Evolutionary conservation across 164 flowering plant genomes (phyloP), one percentile per base, ranked within the genome.

Genomic region (Aristolochia contorta): DNA sequence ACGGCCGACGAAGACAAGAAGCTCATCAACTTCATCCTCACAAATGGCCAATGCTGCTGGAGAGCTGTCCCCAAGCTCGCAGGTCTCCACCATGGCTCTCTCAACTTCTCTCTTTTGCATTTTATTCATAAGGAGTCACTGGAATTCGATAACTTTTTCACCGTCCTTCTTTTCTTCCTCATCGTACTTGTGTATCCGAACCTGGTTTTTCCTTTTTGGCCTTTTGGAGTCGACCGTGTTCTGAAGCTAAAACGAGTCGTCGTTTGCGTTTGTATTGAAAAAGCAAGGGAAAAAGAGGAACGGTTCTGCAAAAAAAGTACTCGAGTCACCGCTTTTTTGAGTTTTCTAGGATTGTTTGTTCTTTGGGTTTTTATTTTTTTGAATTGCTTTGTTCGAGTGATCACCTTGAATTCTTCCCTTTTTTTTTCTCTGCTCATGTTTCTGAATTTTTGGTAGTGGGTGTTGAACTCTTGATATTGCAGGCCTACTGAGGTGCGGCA

Each of bases 1-100:
- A 82, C 90, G 0, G 79, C 81, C 32, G 89, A 84, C 19, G 86
- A 84, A 53, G 89, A 84, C 67, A 79, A 72, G 79, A 84, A 80
- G 71, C 85, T 82, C 67, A 80, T 84, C 72, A 82, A 72, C 71
- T 84, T 84, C 80, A 84, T 84, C 70, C 80, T 84, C 66, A 79
- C 77, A 70, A 82, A 82, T 73, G 90, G 90, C 78, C 90, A 84
- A 76, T 84, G 87, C 74, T 84, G 90, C 65, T 84, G 90, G 90
- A 77, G 85, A 73, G 85, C 86, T 68, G 85, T 84, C 60, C 90
- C 90, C 52, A 80, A 84, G 71, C 86, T 82, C 62, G 86, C 87
- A 75, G 87, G 90, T 80, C 73, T 53, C 16, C n/a, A n/a, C n/a
- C n/a, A n/a, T n/a, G n/a, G n/a, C n/a, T n/a, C n/a, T n/a, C n/a